phyloP scores from a whole-genome alignment of 208 protist species.

The Sergeia podlipaevii region DNA sequence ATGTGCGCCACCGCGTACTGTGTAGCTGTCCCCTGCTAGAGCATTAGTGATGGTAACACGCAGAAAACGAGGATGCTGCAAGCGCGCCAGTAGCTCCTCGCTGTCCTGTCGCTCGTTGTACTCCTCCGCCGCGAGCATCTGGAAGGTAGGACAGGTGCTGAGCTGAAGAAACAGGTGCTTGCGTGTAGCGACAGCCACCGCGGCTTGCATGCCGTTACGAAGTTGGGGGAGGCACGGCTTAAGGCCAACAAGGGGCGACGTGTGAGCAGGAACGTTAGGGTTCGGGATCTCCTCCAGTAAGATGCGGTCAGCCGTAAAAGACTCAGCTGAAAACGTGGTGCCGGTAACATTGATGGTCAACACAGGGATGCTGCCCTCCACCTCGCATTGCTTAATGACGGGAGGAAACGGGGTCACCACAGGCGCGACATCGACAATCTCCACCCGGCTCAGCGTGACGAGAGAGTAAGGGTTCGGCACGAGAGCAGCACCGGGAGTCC shows the following conservation, averaged over 20 bases:
- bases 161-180: slow-evolving; percentile 73
- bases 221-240: slow-evolving; percentile 53
- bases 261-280: slow-evolving; percentile 21
- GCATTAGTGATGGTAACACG: slow-evolving; percentile 54
- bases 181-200: slow-evolving; percentile 22
- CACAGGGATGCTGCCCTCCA: slow-evolving; percentile 72
- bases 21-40: slow-evolving; percentile 62
- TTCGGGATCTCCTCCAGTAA: slow-evolving; percentile 71
- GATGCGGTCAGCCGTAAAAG: slow-evolving; percentile 28
- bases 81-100: slow-evolving; percentile 39
- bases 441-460: slow-evolving; percentile 55
- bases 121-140: slow-evolving; percentile 69
- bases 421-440: slow-evolving; percentile 59
- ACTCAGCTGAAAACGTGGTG: slow-evolving; percentile 23
- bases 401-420: slow-evolving; percentile 30
- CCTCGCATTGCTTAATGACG: slow-evolving; percentile 81
- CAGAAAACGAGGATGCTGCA: slow-evolving; percentile 66
- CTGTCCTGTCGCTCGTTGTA: slow-evolving; percentile 85
- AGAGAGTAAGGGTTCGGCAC: slow-evolving; percentile 41
- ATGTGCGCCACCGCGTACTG: slow-evolving; percentile 4
- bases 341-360: slow-evolving; percentile 60
- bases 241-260: slow-evolving; percentile 42
- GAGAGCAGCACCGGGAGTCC: background rate
- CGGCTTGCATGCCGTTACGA: slow-evolving; percentile 31
- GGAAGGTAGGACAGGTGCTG: slow-evolving; percentile 56